Conservation (phyloP, 2,329 filamentous ascomycete species). For the Epichloe festucae region DNA sequence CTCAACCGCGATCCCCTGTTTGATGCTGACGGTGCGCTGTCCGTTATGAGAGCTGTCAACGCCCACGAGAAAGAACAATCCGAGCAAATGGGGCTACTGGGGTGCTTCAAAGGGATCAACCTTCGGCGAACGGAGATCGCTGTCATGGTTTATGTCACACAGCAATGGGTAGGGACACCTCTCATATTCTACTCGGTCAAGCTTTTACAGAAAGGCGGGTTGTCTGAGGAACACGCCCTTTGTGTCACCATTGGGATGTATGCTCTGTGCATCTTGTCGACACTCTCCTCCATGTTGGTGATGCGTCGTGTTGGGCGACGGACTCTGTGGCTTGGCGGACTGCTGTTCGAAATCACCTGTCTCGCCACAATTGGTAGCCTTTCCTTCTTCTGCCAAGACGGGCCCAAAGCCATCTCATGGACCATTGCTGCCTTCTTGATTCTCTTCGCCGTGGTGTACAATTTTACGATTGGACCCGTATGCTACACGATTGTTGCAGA, state of each 20-base stretch:
- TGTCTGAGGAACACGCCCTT: conserved; percentile 27
- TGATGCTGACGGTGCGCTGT: neutral
- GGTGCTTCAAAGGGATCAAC: conserved; percentile 1
- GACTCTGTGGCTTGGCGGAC: conserved; percentile 28
- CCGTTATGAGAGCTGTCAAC: neutral
- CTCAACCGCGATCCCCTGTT: neutral
- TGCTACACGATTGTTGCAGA: conserved; percentile 31
- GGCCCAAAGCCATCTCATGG: conserved; percentile 10
- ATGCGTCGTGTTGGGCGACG: conserved; percentile 27
- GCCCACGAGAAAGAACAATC: neutral
- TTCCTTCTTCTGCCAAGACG: neutral
- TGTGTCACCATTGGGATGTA: conserved; percentile 30
- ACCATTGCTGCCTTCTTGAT: conserved; percentile 24
- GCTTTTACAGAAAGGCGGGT: conserved; percentile 35
- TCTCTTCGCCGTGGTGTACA: conserved; percentile 27
- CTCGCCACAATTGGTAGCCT: conserved; percentile 11
- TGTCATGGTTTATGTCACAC: conserved; percentile 38
- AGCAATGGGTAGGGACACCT: conserved; percentile 38
- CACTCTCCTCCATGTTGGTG: conserved; percentile 29
- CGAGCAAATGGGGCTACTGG: neutral
- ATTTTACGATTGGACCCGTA: conserved; percentile 27
- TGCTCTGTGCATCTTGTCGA: conserved; percentile 28
- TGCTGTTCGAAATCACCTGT: conserved; percentile 20
- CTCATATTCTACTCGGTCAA: conserved; percentile 42
- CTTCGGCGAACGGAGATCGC: conserved; percentile 25